Percentiles rank a stretch among this genome's conserved stretches.
These are phyloP conservation scores for Globisporangium echinulatum DNA, from an alignment of 352 stramenopile species.

Conservation along the genomic window DNA sequence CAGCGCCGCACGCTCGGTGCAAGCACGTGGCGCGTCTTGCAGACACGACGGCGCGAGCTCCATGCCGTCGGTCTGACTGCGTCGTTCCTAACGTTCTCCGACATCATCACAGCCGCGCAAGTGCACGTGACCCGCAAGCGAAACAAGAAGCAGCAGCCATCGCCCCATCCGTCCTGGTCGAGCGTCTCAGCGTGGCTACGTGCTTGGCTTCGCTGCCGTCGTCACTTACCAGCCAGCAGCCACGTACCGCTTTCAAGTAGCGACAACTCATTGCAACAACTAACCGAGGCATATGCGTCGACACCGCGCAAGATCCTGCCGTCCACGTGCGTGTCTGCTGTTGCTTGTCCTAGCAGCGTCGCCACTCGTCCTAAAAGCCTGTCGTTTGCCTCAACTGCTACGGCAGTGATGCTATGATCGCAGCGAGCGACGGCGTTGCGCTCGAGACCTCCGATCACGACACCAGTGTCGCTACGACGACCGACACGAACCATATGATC, in stretches of 20 bases:
- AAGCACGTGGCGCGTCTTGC: constrained; percentile 38
- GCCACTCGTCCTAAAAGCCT: no score
- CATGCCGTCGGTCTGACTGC: constrained; percentile 13
- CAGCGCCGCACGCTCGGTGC: constrained; percentile 35
- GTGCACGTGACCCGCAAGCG: constrained; percentile 15
- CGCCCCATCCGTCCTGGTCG: neutral
- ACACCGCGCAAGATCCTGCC: constrained; percentile 32
- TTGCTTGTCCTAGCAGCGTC: no score
- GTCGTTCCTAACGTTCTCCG: constrained; percentile 27
- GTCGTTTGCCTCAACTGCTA: neutral
- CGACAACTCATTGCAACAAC: neutral
- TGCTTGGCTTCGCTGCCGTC: no score
- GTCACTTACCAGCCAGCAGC: no score
- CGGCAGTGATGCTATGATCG: neutral
- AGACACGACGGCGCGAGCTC: constrained; percentile 29
- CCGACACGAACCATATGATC: no score
- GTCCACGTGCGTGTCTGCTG: constrained; percentile 17
- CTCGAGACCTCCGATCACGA: neutral
- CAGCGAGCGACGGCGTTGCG: neutral
- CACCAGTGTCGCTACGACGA: neutral
- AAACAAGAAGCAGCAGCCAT: neutral
- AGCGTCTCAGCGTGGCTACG: neutral
- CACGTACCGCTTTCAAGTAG: neutral
- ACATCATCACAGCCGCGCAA: constrained; percentile 32
- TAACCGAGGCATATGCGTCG: neutral